Base-by-base conservation (phyloP, 805 yeast genomes). In the Pichia pseudocactophila region DNA sequence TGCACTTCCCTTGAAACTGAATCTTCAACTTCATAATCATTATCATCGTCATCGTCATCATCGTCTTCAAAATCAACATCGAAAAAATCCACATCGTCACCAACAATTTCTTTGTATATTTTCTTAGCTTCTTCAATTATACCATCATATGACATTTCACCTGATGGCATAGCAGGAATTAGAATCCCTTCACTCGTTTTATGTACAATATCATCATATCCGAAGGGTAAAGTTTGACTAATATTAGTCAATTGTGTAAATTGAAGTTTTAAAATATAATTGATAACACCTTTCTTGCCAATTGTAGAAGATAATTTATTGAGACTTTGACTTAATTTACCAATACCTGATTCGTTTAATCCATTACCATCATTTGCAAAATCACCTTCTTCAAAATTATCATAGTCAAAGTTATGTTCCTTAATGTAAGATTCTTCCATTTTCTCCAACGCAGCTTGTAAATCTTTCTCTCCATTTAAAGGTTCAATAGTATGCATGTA, bases 11-110 rank as follows among this genome's bases (percentile, higher is more conserved):
- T 22, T 6, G 25, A 5, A 22, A 22, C 25, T 22, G 25, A 5
- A 22, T 9, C n/a, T 31, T n/a, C 13, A 36, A 36, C 15, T 31
- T 26, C 31, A 39, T 13, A 22, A 15, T 13, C 19, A 20, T n/a
- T n/a, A 27, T 20, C 13, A 18, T 30, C 42, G 38, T 4, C 35
- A 37, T 68, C 70, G 30, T 79, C 89, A 35, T 84, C 95, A 17
- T 88, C 96, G 59, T 90, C 97, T 62, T 90, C 97, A 57, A 90
- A 90, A 62, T 90, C 97, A 34, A 90, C 85, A 60, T 87, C 96
- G 58, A 90, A 90, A 65, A 92, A 92, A 63, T 90, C 97, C 54
- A 90, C 97, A 58, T 84, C 92, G 2, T 95, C 76, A 9, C 97
- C 97, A 10, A 92, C 94, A 48, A 90, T 80, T 43, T 73, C 70